A percentile compares a stretch with the other conserved stretches of the same genome.
Conservation (phyloP, 371 early-diverging fungal genomes). For the Apophysomyces sp. region DNA sequence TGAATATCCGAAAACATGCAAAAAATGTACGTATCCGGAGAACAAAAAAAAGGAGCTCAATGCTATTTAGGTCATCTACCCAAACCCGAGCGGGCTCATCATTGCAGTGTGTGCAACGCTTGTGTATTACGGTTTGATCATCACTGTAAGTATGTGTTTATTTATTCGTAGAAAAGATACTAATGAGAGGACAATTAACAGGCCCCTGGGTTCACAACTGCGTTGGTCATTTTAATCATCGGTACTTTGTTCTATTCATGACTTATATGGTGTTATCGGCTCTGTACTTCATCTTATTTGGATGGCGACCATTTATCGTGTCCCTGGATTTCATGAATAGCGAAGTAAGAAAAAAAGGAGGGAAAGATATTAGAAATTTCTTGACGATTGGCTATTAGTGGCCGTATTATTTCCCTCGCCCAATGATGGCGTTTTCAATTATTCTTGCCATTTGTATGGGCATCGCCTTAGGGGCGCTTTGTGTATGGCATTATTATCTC, state of each 20-base stretch:
- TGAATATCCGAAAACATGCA: slow-evolving; percentile 46
- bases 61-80: slow-evolving; percentile 52
- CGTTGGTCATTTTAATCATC: slow-evolving; percentile 82
- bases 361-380: not conserved
- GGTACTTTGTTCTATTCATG: slow-evolving; percentile 82
- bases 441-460: slow-evolving; percentile 64
- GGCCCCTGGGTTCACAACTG: slow-evolving; percentile 81
- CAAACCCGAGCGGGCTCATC: slow-evolving; percentile 91
- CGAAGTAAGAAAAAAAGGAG: slow-evolving; percentile 35
- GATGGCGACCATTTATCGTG: slow-evolving; percentile 55
- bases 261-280: slow-evolving; percentile 63
- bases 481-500: slow-evolving; percentile 63
- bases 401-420: slow-evolving; percentile 61
- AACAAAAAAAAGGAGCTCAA: not conserved
- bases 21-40: slow-evolving; percentile 39
- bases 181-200: slow-evolving; percentile 1
- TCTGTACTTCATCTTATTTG: slow-evolving; percentile 62
- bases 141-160: slow-evolving; percentile 48
- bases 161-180: not conserved
- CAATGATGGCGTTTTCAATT: slow-evolving; percentile 55
- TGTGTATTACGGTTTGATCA: slow-evolving; percentile 81
- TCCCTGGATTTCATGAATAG: slow-evolving; percentile 45
- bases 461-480: slow-evolving; percentile 52
- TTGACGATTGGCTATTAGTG: slow-evolving; percentile 32
- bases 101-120: slow-evolving; percentile 85